A percentile compares a stretch with the other conserved stretches of the same genome.
phyloP scores from a whole-genome alignment of 1,139 yeast genomes.

The Komagataea norvegica region DNA sequence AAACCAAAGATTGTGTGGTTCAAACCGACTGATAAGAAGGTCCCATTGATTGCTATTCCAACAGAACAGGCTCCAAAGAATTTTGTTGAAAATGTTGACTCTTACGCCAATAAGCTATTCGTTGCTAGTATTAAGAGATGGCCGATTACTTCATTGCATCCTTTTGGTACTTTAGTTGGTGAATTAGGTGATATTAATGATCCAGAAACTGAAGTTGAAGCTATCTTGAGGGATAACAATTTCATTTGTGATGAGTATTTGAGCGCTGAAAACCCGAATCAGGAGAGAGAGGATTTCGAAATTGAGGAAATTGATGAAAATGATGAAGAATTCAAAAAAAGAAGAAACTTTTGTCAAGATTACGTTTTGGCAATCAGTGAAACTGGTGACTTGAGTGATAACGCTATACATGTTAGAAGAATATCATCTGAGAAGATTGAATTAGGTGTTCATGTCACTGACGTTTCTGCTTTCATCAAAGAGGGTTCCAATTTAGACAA shows the following conservation, averaged over 20 bases:
- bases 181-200: conserved; percentile 81
- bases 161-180: conserved; percentile 89
- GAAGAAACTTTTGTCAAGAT: conserved; percentile 59
- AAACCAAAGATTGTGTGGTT: conserved; percentile 98
- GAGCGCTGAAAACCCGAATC: conserved; percentile 18
- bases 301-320: conserved; percentile 24
- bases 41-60: conserved; percentile 95
- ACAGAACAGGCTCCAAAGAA: conserved; percentile 97
- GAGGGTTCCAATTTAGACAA: conserved; percentile 78
- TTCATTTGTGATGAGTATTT: conserved; percentile 84
- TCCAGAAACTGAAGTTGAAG: conserved; percentile 75
- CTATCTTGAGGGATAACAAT: conserved; percentile 88
- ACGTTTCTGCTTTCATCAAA: conserved; percentile 65
- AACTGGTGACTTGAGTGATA: conserved; percentile 56
- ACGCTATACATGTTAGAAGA: conserved; percentile 73
- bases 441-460: conserved; percentile 70
- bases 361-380: conserved; percentile 65
- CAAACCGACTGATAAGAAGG: conserved; percentile 96
- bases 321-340: conserved; percentile 35
- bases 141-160: conserved; percentile 98
- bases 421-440: conserved; percentile 58
- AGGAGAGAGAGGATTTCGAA: conserved; percentile 27
- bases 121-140: conserved; percentile 96
- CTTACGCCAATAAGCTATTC: conserved; percentile 72
- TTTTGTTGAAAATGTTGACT: conserved; percentile 86